Evolutionary conservation across 225 moss, liverwort and hornwort genomes (phyloP).

Genomic region (Polytrichum formosum): DNA sequence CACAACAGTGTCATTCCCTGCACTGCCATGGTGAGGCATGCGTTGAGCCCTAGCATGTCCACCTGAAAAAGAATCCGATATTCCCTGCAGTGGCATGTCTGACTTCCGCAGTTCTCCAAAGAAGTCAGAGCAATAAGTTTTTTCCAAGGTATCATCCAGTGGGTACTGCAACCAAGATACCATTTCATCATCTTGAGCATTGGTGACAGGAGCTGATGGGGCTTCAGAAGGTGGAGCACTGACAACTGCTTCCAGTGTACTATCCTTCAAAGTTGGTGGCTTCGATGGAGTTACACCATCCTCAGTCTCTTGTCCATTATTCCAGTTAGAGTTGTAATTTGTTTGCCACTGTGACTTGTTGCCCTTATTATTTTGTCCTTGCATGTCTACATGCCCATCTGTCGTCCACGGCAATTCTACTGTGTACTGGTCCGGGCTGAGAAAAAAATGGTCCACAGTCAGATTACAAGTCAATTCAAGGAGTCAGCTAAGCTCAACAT

Average conservation of each 20-base stretch:
- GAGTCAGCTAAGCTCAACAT: neutral
- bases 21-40: conserved; percentile 20
- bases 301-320: conserved; percentile 38
- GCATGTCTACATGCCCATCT: conserved; percentile 55
- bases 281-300: conserved; percentile 68
- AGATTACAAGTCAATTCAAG: conserved; percentile 4
- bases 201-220: conserved; percentile 14
- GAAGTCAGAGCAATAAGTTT: conserved; percentile 64
- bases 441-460: conserved; percentile 5
- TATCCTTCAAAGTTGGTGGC: conserved; percentile 41
- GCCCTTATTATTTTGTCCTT: conserved; percentile 50
- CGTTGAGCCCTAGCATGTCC: conserved; percentile 34
- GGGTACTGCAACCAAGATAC: conserved; percentile 78
- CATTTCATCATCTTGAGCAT: conserved; percentile 70
- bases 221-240: conserved; percentile 39
- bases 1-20: conserved; percentile 23
- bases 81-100: conserved; percentile 25
- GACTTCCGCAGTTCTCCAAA: conserved; percentile 64
- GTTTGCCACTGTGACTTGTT: conserved; percentile 61
- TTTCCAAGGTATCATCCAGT: conserved; percentile 63
- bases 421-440: conserved; percentile 56
- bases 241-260: conserved; percentile 39
- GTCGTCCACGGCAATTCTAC: conserved; percentile 44
- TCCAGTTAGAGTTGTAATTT: conserved; percentile 39
- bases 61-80: conserved; percentile 43